Evolutionary conservation across 768 basidiomycete species (phyloP).

Genomic region (Boletus huronensis): DNA sequence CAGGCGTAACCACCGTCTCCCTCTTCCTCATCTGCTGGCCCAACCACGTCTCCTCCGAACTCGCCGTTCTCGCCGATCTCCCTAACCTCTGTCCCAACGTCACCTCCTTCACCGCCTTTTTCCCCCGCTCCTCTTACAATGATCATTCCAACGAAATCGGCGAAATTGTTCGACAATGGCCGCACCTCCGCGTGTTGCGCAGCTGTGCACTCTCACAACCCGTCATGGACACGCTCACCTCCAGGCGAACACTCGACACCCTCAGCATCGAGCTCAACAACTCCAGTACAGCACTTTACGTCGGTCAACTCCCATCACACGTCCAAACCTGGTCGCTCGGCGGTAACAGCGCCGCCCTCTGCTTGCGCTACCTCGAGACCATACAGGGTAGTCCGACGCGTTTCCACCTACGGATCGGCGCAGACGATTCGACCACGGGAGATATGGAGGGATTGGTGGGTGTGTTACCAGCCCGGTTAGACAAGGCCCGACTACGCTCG

Average conservation of each 20-base stretch:
- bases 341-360: conserved; percentile 22
- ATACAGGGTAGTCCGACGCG: conserved; percentile 14
- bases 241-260: conserved; percentile 12
- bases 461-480: conserved; percentile 11
- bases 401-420: conserved; percentile 23
- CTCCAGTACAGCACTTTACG: conserved; percentile 15
- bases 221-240: conserved; percentile 18
- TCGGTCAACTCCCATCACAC: conserved; percentile 18
- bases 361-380: conserved; percentile 20
- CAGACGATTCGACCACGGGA: conserved; percentile 21
- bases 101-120: conserved; percentile 23
- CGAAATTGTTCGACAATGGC: conserved; percentile 21
- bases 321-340: conserved; percentile 23
- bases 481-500: conserved; percentile 6
- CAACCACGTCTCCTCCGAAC: conserved; percentile 19
- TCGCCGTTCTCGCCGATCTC: conserved; percentile 19
- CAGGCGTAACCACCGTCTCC: conserved; percentile 17
- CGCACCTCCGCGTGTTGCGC: conserved; percentile 13
- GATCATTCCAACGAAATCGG: conserved; percentile 28
- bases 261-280: conserved; percentile 29
- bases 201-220: conserved; percentile 21
- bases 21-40: conserved; percentile 26
- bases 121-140: conserved; percentile 26
- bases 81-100: conserved; percentile 25
- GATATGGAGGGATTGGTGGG: conserved; percentile 16